Conservation (phyloP, 495 filamentous ascomycete species). For the Aspergillus cavernicola region DNA sequence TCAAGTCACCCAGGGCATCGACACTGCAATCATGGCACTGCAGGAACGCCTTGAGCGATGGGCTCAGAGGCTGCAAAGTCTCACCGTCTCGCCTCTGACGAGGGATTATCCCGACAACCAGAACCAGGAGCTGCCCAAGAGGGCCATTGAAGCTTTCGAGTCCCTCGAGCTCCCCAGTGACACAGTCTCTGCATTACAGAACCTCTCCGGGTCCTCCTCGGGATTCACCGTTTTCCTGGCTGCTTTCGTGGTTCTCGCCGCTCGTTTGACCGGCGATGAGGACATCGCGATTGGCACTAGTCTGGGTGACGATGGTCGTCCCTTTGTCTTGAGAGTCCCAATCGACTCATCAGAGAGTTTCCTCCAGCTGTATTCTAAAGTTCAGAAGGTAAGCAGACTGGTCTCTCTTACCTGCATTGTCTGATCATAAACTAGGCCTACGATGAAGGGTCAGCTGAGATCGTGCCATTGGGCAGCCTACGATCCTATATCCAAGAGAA, state of each 20-base stretch:
- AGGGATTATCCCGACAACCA: slow-evolving; percentile 47
- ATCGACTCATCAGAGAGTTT: slow-evolving; percentile 41
- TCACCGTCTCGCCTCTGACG: slow-evolving; percentile 48
- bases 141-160: slow-evolving; percentile 48
- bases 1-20: slow-evolving; percentile 12
- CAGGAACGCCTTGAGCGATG: slow-evolving; percentile 48
- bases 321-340: slow-evolving; percentile 45
- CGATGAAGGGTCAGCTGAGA: slow-evolving; percentile 41
- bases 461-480: slow-evolving; percentile 44
- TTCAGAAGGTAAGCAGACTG: slow-evolving; percentile 39
- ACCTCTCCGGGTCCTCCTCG: slow-evolving; percentile 37
- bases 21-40: slow-evolving; percentile 36
- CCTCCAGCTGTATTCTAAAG: slow-evolving; percentile 37
- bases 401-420: neutral
- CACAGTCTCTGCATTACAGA: slow-evolving; percentile 36
- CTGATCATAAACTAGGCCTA: slow-evolving; percentile 27
- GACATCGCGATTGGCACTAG: slow-evolving; percentile 50
- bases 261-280: slow-evolving; percentile 51
- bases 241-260: slow-evolving; percentile 46
- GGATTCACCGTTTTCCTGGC: slow-evolving; percentile 46
- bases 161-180: slow-evolving; percentile 37
- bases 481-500: slow-evolving; percentile 45
- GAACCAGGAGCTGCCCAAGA: slow-evolving; percentile 33
- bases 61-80: slow-evolving; percentile 44
- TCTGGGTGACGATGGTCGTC: slow-evolving; percentile 41